Evolutionary conservation across 2,329 filamentous ascomycete species (phyloP).

Genomic region (Meredithiella fracta): DNA sequence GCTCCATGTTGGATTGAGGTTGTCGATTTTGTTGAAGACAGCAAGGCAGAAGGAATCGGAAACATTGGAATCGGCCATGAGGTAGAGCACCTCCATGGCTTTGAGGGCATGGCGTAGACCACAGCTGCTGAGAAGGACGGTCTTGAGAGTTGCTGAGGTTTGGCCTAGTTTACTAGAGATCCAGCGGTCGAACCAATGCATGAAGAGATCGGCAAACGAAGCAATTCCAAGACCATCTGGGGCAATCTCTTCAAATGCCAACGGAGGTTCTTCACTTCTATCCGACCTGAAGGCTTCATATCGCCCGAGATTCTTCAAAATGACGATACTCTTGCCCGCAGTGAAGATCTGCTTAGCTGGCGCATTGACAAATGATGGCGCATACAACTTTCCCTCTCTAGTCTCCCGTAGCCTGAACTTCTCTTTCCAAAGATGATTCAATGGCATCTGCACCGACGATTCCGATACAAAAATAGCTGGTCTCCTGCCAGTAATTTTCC

Average conservation of each 20-base stretch:
- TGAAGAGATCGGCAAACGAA: conserved; percentile 62
- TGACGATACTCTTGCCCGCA: conserved; percentile 73
- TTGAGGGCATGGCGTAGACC: conserved; percentile 49
- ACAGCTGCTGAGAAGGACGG: conserved; percentile 51
- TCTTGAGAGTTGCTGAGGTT: conserved; percentile 48
- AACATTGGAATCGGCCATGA: conserved; percentile 57
- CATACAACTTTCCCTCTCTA: conserved; percentile 42
- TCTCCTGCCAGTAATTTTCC: conserved; percentile 52
- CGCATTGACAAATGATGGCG: conserved; percentile 58
- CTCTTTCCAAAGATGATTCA: conserved; percentile 57
- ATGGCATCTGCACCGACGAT: conserved; percentile 36
- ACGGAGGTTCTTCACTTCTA: conserved; percentile 24
- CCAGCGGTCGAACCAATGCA: conserved; percentile 55
- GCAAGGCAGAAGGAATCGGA: conserved; percentile 48
- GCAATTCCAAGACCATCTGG: conserved; percentile 31
- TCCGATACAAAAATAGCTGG: conserved; percentile 61
- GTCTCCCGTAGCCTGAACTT: conserved; percentile 52
- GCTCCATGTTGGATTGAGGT: conserved; percentile 45
- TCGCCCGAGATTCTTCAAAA: conserved; percentile 56
- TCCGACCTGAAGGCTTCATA: conserved; percentile 25
- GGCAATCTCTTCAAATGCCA: conserved; percentile 44
- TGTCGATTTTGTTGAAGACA: conserved; percentile 62
- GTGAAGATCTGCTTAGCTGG: conserved; percentile 61
- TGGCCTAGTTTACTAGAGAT: conserved; percentile 58
- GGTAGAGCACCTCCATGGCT: conserved; percentile 55